phyloP scores from a whole-genome alignment of 2,329 filamentous ascomycete species.

The Penicillium sp. region DNA sequence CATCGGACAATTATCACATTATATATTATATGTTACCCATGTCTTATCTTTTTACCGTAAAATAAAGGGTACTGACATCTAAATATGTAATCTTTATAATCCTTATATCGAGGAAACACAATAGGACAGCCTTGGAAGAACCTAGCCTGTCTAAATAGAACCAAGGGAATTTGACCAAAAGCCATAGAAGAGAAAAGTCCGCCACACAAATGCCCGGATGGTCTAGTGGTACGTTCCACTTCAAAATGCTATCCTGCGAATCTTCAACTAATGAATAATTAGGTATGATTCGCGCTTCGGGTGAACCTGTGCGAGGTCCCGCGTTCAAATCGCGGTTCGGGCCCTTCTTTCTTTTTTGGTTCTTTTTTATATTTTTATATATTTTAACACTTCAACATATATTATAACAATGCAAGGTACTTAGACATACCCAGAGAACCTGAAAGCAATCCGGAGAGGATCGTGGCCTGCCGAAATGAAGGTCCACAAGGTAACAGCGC shows the following conservation, averaged over 20 bases:
- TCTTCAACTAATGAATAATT: background rate
- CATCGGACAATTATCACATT: background rate
- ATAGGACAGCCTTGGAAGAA: background rate
- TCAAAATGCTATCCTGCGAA: background rate
- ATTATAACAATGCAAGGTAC: too few relatives aligned
- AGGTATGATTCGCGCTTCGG: slow-evolving; percentile 2
- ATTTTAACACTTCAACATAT: too few relatives aligned
- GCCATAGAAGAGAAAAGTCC: background rate
- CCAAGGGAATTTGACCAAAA: accelerated
- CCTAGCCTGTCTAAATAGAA: background rate
- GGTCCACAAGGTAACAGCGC: background rate
- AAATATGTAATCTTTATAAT: background rate
- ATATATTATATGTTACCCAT: background rate
- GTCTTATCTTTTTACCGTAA: background rate
- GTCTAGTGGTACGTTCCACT: slow-evolving; percentile 1
- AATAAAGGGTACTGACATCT: accelerated
- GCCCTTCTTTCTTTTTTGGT: background rate
- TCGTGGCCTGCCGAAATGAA: slow-evolving; percentile 2
- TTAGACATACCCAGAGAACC: too few relatives aligned
- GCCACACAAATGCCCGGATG: background rate
- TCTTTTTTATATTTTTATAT: too few relatives aligned
- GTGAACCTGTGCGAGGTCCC: slow-evolving; percentile 1
- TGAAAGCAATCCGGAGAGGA: background rate
- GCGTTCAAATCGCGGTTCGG: slow-evolving; percentile 3
- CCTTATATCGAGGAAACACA: background rate